Evolutionary conservation across 2,329 filamentous ascomycete species (phyloP), one percentile per base, ranked within the genome.

Genomic region (Trichoderma pleuroti): DNA sequence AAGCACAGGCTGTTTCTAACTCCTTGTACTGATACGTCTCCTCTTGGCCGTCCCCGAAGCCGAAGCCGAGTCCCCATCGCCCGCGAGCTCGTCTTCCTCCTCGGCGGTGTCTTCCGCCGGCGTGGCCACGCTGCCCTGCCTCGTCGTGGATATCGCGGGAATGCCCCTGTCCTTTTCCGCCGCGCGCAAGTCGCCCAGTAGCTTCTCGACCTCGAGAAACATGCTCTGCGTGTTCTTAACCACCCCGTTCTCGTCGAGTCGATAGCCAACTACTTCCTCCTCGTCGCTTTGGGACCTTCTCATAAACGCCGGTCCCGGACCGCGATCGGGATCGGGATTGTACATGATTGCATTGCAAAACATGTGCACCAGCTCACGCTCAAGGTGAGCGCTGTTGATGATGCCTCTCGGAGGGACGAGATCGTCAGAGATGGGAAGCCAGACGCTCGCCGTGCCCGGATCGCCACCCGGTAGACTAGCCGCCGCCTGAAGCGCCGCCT

Each of bases 301-400:
- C 76, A 87, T 79, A 73, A 94, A 92, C 0, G 85, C 83, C 2
- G 86, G 84, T 0, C 91, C 91, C 11, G 91, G 89, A 0, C 92
- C 91, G 30, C 91, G 88, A 74, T 92, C 85, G 0, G 91, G 90
- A 73, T 97, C 93, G 0, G 92, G 90, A 76, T 98, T 98, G 84
- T 97, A 99, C 96, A 99, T 98, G 81, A 98, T 92, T 21, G 96
- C 95, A 77, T 98, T 98, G 74, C 94, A 93, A 80, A 98, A 97
- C 93, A 98, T 98, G 76, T 97, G 92, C 76, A 97, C 93, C 12
- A 98, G 84, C 79, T 98, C 95, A 74, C 94, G 93, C 81, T 98
- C 95, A 18, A 98, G 86, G 79, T 98, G 96, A 1, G 92, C 90
- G 64, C 92, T 94, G 80, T 98, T 98, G 80, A 98, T 93, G 76